Conservation (phyloP, 176 grass and related monocot species). For the Eragrostis nindensis region DNA sequence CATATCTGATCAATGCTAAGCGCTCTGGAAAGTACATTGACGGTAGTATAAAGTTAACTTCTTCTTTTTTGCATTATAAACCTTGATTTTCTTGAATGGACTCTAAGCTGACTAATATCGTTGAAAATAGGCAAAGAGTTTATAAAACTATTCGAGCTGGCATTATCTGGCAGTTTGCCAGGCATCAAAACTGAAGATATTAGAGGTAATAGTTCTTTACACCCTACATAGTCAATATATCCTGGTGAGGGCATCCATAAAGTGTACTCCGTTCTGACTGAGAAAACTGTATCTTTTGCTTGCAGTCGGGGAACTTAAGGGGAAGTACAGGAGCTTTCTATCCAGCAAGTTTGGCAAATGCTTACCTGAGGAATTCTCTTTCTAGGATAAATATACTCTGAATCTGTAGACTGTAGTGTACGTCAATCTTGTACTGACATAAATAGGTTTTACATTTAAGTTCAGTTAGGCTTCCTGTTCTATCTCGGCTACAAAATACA, state of each 20-base stretch:
- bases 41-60: slow-evolving; percentile 47
- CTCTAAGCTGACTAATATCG: slow-evolving; percentile 11
- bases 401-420: neutral
- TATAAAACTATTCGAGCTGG: slow-evolving; percentile 50
- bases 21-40: slow-evolving; percentile 54
- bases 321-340: slow-evolving; percentile 82
- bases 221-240: slow-evolving; percentile 1
- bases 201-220: slow-evolving; percentile 58
- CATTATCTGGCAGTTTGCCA: slow-evolving; percentile 41
- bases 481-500: neutral
- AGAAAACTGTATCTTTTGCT: neutral
- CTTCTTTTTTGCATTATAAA: slow-evolving; percentile 19
- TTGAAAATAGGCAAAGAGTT: slow-evolving; percentile 58
- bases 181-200: slow-evolving; percentile 39
- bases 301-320: slow-evolving; percentile 81
- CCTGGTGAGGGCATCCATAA: neutral
- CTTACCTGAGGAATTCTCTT: slow-evolving; percentile 68
- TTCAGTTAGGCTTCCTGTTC: neutral
- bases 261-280: neutral
- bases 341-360: slow-evolving; percentile 56
- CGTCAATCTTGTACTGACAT: neutral
- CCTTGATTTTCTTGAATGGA: slow-evolving; percentile 1
- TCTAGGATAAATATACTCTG: slow-evolving; percentile 29
- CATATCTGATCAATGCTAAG: slow-evolving; percentile 83
- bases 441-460: slow-evolving; percentile 15